Percentiles rank a stretch among this genome's conserved stretches.
These are phyloP conservation scores for Agroathelia rolfsii DNA, from an alignment of 1,284 basidiomycete species.

Conservation along the genomic window DNA sequence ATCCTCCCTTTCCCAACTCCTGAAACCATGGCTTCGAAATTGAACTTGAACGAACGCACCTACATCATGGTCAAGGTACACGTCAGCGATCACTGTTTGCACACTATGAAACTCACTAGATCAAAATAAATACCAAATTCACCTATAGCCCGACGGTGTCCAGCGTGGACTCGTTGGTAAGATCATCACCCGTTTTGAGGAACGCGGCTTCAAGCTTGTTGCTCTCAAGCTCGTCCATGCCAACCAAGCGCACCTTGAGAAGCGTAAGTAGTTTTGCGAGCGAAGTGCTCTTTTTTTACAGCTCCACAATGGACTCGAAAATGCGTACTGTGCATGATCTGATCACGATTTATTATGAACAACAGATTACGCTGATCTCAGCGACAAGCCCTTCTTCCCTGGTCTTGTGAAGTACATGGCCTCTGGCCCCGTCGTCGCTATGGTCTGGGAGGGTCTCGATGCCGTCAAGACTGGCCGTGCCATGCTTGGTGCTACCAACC, in stretches of 20 bases:
- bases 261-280: slow-evolving; percentile 43
- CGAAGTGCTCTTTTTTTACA: background rate
- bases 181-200: slow-evolving; percentile 90
- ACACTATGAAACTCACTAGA: background rate
- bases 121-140: slow-evolving; percentile 7
- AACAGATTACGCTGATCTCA: slow-evolving; percentile 90
- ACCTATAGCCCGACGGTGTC: slow-evolving; percentile 85
- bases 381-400: slow-evolving; percentile 87
- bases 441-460: slow-evolving; percentile 96
- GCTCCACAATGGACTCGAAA: slow-evolving; percentile 11
- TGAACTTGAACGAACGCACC: no score
- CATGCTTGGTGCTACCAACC: slow-evolving; percentile 98
- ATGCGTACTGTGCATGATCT: no score
- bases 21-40: slow-evolving; percentile 48
- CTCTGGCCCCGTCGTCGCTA: slow-evolving; percentile 90
- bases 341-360: slow-evolving; percentile 9
- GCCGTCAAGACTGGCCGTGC: slow-evolving; percentile 93
- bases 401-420: slow-evolving; percentile 92
- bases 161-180: slow-evolving; percentile 91
- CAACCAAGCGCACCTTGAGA: slow-evolving; percentile 75
- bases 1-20: slow-evolving; percentile 18
- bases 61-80: slow-evolving; percentile 86
- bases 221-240: slow-evolving; percentile 83
- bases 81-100: background rate
- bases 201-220: slow-evolving; percentile 89